Conservation (phyloP, 352 stramenopile genomes). For the Pythium graminicola region DNA sequence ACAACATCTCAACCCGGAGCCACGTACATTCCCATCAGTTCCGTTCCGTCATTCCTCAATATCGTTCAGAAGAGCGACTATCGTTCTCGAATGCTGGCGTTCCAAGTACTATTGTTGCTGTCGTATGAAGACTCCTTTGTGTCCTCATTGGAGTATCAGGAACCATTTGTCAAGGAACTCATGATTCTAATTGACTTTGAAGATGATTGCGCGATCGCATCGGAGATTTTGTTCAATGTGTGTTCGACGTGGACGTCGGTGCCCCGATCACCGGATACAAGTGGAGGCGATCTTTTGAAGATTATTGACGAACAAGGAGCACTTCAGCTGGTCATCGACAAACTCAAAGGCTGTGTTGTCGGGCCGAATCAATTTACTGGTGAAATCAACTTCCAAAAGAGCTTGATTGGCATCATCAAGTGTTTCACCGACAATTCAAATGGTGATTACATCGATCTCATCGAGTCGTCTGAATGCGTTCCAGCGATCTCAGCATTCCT, state of each 20-base stretch:
- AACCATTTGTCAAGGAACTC: conserved; percentile 61
- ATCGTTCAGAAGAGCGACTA: conserved; percentile 53
- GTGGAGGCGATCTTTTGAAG: conserved; percentile 35
- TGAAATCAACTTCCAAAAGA: conserved; percentile 76
- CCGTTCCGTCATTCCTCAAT: conserved; percentile 55
- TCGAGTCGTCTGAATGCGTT: conserved; percentile 12
- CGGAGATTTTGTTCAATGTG: conserved; percentile 61
- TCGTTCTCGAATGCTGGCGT: conserved; percentile 63
- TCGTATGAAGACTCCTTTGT: conserved; percentile 59
- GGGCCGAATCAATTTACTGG: conserved; percentile 61
- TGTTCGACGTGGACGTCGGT: conserved; percentile 37
- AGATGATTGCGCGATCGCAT: conserved; percentile 63
- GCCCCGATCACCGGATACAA: conserved; percentile 10
- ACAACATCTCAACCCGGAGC: conserved; percentile 28
- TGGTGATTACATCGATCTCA: conserved; percentile 15
- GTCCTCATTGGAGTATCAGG: conserved; percentile 38
- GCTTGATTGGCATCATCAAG: conserved; percentile 67
- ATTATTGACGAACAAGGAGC: conserved; percentile 54
- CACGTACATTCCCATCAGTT: conserved; percentile 45
- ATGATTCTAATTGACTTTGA: conserved; percentile 67
- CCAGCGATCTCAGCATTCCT: conserved; percentile 43
- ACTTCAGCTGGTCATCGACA: conserved; percentile 58
- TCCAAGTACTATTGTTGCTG: conserved; percentile 59
- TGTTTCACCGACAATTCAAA: conserved; percentile 58
- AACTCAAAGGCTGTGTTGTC: conserved; percentile 63